A percentile compares a stretch with the other conserved stretches of the same genome.
phyloP scores from a whole-genome alignment of 2,329 filamentous ascomycete species.

The Fusarium sp. region DNA sequence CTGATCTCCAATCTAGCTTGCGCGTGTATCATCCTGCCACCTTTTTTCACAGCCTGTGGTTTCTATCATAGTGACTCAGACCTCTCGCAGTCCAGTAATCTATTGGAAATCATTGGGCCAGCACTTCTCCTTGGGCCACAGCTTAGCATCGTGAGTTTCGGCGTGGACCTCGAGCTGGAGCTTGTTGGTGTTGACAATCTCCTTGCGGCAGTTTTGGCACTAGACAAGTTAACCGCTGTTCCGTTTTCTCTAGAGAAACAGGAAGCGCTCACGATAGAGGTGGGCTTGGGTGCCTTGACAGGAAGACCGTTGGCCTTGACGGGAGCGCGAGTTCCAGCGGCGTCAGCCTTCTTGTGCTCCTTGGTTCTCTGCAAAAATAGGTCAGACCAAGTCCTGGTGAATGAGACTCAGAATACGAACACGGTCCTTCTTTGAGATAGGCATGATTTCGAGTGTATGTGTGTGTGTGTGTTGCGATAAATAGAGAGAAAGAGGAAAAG shows the following conservation, averaged over 20 bases:
- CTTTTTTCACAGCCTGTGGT: neutral
- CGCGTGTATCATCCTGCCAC: neutral
- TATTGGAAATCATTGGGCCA: slow-evolving; percentile 64
- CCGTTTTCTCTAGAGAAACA: neutral
- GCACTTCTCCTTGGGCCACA: slow-evolving; percentile 70
- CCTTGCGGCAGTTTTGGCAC: slow-evolving; percentile 66
- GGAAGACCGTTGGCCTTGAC: slow-evolving; percentile 69
- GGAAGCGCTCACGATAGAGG: slow-evolving; percentile 42
- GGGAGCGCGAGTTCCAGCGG: slow-evolving; percentile 65
- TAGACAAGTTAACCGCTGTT: slow-evolving; percentile 30
- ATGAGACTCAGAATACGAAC: slow-evolving; percentile 14
- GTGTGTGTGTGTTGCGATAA: neutral
- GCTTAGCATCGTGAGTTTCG: slow-evolving; percentile 61
- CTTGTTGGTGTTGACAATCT: slow-evolving; percentile 65
- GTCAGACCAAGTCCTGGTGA: neutral
- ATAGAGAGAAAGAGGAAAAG: neutral
- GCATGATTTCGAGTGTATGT: slow-evolving; percentile 34
- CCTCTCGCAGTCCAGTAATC: neutral
- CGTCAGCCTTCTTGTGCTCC: slow-evolving; percentile 69
- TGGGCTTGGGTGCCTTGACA: slow-evolving; percentile 65
- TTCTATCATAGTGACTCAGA: neutral
- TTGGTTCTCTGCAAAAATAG: slow-evolving; percentile 57
- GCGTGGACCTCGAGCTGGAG: slow-evolving; percentile 67
- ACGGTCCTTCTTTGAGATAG: slow-evolving; percentile 51
- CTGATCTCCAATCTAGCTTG: neutral